Evolutionary conservation across 2,329 filamentous ascomycete genomes (phyloP).

Genomic region (Dothiorella sarmentorum): DNA sequence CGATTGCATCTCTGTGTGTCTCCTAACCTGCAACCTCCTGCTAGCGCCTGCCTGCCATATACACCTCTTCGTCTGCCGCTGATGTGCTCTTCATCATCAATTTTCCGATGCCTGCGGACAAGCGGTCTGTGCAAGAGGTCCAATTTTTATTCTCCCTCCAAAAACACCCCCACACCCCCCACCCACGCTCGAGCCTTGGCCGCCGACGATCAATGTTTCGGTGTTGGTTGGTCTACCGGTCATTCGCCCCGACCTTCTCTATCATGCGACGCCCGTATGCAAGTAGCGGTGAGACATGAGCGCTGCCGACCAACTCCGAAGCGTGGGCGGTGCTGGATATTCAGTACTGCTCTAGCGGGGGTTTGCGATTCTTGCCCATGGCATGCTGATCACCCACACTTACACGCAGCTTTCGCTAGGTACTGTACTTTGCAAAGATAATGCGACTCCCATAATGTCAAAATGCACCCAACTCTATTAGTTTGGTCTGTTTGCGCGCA

Average conservation of each 20-base stretch:
- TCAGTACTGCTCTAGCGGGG: too few relatives aligned
- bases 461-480: too few relatives aligned
- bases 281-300: slow-evolving; percentile 9
- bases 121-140: too few relatives aligned
- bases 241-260: not conserved
- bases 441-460: too few relatives aligned
- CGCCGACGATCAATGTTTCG: not conserved
- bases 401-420: too few relatives aligned
- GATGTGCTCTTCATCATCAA: slow-evolving; percentile 4
- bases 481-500: too few relatives aligned
- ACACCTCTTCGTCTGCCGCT: not conserved
- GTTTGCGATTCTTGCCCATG: too few relatives aligned
- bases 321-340: not conserved
- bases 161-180: too few relatives aligned
- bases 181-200: not conserved
- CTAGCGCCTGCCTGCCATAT: not conserved
- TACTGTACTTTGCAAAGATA: too few relatives aligned
- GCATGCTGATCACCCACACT: too few relatives aligned
- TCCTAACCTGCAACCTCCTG: not conserved
- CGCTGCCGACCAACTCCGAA: not conserved
- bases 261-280: slow-evolving; percentile 3
- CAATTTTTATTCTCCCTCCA: too few relatives aligned
- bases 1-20: slow-evolving; percentile 6
- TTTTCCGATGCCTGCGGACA: not conserved
- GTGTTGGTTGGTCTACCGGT: slow-evolving; percentile 3